phyloP scores from a whole-genome alignment of 108 stramenopile genomes.

The Fragilariopsis cylindrus region DNA sequence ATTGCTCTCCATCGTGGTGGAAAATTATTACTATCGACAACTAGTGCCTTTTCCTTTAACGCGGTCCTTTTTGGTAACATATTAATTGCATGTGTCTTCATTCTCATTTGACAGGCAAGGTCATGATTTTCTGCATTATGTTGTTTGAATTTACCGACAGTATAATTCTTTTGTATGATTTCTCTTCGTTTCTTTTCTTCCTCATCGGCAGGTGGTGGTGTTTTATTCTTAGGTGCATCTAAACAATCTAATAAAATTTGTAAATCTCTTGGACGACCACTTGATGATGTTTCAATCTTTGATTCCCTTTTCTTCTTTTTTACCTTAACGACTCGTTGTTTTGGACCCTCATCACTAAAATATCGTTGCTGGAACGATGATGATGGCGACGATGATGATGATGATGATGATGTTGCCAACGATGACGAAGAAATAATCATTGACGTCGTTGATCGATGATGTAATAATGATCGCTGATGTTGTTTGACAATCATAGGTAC shows the following conservation, averaged over 20 bases:
- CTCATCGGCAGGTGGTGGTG: conserved; percentile 33
- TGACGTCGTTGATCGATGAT: too few species aligned
- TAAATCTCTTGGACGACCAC: conserved; percentile 27
- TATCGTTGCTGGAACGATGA: conserved; percentile 15
- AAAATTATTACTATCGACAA: conserved; percentile 36
- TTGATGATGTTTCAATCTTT: not conserved
- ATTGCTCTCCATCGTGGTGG: conserved; percentile 64
- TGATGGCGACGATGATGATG: not conserved
- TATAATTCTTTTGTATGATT: conserved; percentile 66
- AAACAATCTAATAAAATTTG: conserved; percentile 40
- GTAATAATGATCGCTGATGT: not conserved
- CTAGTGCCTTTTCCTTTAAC: conserved; percentile 58
- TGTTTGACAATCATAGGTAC: not conserved
- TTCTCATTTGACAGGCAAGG: conserved; percentile 68
- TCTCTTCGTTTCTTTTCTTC: conserved; percentile 73
- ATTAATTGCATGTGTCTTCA: conserved; percentile 73
- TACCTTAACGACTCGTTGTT: conserved; percentile 18
- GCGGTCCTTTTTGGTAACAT: conserved; percentile 70
- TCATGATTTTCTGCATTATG: conserved; percentile 82
- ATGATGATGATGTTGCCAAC: too few species aligned
- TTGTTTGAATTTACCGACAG: conserved; percentile 69
- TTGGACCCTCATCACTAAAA: conserved; percentile 29
- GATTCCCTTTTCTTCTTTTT: conserved; percentile 31
- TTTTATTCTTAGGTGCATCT: conserved; percentile 39
- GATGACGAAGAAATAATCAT: too few species aligned